Conservation (phyloP, 495 filamentous ascomycete species). For the Aspergillus carlsbadensis region DNA sequence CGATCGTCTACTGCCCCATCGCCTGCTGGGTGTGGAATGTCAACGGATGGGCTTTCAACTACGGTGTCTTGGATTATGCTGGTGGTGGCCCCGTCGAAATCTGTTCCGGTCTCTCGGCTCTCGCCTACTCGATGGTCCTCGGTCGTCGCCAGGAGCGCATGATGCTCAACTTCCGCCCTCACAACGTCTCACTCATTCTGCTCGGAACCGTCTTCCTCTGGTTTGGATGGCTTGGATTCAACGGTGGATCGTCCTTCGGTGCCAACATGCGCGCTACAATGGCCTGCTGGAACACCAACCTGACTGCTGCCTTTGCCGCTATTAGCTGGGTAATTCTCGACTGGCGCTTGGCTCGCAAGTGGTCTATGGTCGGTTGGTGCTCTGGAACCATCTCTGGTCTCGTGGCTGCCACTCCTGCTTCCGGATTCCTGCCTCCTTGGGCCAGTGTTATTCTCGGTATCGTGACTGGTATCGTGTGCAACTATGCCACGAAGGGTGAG, state of each 20-base stretch:
- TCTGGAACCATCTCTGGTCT: conserved; percentile 89
- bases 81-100: conserved; percentile 98
- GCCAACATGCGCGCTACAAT: conserved; percentile 92
- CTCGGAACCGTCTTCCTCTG: conserved; percentile 94
- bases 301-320: conserved; percentile 85
- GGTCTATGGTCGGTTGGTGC: conserved; percentile 99
- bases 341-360: conserved; percentile 92
- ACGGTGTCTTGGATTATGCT: conserved; percentile 94
- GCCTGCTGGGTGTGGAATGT: conserved; percentile 95
- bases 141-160: conserved; percentile 98
- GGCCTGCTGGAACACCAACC: conserved; percentile 96
- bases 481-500: conserved; percentile 85
- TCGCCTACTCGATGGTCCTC: conserved; percentile 94
- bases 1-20: conserved; percentile 93
- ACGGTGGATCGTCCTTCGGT: conserved; percentile 95
- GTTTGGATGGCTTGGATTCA: conserved; percentile 99
- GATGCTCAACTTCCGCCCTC: conserved; percentile 94
- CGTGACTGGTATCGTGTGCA: conserved; percentile 80
- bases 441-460: conserved; percentile 83
- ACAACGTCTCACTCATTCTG: conserved; percentile 97
- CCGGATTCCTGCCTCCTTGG: conserved; percentile 87
- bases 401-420: conserved; percentile 88
- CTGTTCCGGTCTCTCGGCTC: conserved; percentile 84
- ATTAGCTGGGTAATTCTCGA: conserved; percentile 92
- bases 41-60: conserved; percentile 90